phyloP scores from a whole-genome alignment of 169 alveolate species.

The Cystoisospora suis region DNA sequence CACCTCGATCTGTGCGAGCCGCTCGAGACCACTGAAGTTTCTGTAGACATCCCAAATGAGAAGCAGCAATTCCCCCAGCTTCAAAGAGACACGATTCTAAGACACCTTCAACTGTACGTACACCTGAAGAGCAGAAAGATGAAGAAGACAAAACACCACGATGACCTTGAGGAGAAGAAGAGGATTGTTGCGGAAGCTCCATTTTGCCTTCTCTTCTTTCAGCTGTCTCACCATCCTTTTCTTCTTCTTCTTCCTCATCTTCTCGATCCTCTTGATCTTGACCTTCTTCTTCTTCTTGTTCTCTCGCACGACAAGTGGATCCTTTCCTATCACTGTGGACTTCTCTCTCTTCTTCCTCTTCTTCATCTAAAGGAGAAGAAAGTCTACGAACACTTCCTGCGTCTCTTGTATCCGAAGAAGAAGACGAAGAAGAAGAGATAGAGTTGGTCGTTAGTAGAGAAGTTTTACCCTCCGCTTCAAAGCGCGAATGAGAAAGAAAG shows the following conservation, averaged over 20 bases:
- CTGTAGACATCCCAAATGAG: constrained; percentile 50
- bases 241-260: too few species aligned
- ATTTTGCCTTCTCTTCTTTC: too few species aligned
- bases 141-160: not conserved
- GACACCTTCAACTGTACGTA: constrained; percentile 76
- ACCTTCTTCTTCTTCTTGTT: too few species aligned
- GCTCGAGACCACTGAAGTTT: constrained; percentile 81
- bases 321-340: not conserved
- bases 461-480: not conserved
- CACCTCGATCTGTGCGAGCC: constrained; percentile 90
- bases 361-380: not conserved
- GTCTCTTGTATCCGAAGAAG: not conserved
- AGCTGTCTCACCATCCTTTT: too few species aligned
- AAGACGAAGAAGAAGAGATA: not conserved
- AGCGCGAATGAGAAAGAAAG: not conserved
- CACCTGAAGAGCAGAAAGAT: not conserved
- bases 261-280: too few species aligned
- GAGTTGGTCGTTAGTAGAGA: not conserved
- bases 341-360: not conserved
- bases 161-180: too few species aligned
- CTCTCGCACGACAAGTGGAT: not conserved
- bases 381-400: too few species aligned
- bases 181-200: too few species aligned
- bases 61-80: constrained; percentile 73
- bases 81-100: constrained; percentile 73